Percentiles rank a stretch among this genome's conserved stretches.
Evolutionary conservation across 768 basidiomycete genomes (phyloP).

Genomic region (Tephrocybe sp.): DNA sequence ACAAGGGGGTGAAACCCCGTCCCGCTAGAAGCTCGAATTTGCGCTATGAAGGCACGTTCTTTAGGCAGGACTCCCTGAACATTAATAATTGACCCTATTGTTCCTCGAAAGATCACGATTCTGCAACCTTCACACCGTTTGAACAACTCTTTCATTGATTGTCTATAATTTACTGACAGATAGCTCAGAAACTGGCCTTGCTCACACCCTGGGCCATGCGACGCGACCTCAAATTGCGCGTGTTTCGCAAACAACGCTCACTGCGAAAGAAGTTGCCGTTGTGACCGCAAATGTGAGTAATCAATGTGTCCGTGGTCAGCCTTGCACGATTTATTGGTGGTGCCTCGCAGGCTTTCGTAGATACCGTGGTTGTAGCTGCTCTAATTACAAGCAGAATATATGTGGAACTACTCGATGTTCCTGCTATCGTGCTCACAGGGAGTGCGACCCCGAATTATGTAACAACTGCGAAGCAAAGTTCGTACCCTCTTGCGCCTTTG

Average conservation of each 20-base stretch:
- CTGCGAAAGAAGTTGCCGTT: slow-evolving; percentile 59
- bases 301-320: slow-evolving; percentile 16
- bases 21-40: background rate
- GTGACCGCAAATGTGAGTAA: slow-evolving; percentile 48
- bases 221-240: slow-evolving; percentile 36
- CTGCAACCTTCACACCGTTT: slow-evolving; percentile 28
- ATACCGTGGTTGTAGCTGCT: slow-evolving; percentile 59
- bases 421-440: slow-evolving; percentile 49
- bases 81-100: no score
- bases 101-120: slow-evolving; percentile 14
- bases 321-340: background rate
- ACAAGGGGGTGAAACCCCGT: slow-evolving; percentile 10
- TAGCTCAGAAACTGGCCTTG: slow-evolving; percentile 49
- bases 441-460: slow-evolving; percentile 74
- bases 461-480: slow-evolving; percentile 49
- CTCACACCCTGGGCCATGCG: slow-evolving; percentile 57
- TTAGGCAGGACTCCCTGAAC: no score
- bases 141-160: background rate
- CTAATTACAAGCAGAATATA: slow-evolving; percentile 21
- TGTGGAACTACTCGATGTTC: slow-evolving; percentile 49
- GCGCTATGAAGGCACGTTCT: slow-evolving; percentile 12
- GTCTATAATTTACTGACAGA: background rate
- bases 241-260: slow-evolving; percentile 52
- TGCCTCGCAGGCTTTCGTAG: slow-evolving; percentile 52
- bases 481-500: slow-evolving; percentile 16